Evolutionary conservation across 768 basidiomycete genomes (phyloP).

Genomic region (Coprinopsis strossmayeri): DNA sequence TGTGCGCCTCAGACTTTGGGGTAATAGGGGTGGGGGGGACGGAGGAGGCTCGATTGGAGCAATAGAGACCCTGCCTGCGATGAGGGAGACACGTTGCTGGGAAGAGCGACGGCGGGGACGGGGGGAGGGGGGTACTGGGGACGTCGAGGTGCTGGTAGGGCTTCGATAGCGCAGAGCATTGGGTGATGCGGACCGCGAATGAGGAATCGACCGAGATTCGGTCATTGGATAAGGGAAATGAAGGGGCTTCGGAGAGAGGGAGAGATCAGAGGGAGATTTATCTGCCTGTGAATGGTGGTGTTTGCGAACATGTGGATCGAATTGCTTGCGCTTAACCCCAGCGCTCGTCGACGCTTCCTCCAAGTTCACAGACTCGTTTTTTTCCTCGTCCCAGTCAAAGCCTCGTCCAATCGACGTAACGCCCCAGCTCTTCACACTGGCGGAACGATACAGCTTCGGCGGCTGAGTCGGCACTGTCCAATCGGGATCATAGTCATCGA

Average conservation of each 20-base stretch:
- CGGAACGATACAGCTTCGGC: conserved; percentile 47
- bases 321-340: conserved; percentile 12
- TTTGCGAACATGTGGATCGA: conserved; percentile 28
- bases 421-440: conserved; percentile 77
- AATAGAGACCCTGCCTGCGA: conserved; percentile 76
- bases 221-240: conserved; percentile 19
- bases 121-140: conserved; percentile 49
- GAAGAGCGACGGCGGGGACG: conserved; percentile 74
- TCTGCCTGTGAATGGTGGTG: conserved; percentile 28
- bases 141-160: conserved; percentile 15
- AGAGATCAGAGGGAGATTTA: conserved; percentile 24
- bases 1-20: conserved; percentile 59
- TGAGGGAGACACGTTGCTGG: conserved; percentile 77
- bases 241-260: conserved; percentile 16
- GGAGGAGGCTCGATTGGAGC: conserved; percentile 71
- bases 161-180: conserved; percentile 16
- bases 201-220: conserved; percentile 15
- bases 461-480: conserved; percentile 51
- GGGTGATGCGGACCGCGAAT: conserved; percentile 19
- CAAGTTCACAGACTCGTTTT: conserved; percentile 21
- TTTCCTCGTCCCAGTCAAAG: conserved; percentile 59
- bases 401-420: conserved; percentile 82
- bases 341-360: conserved; percentile 13
- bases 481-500: conserved; percentile 54
- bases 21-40: conserved; percentile 51